Conservation (phyloP, 257 asterid genomes). For the Fraxinus cuspidata region DNA sequence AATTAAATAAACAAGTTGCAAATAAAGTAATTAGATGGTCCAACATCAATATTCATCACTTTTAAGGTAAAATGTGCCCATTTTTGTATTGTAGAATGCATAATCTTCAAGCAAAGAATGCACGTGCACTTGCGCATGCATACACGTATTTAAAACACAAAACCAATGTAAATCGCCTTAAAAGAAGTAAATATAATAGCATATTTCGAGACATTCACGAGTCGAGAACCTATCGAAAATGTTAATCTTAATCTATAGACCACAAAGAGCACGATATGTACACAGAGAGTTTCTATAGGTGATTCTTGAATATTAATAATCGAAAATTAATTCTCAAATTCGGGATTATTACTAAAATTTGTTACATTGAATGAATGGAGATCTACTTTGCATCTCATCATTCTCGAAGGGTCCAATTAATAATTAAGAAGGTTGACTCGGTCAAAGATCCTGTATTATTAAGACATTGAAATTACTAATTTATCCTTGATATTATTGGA, state of each 20-base stretch:
- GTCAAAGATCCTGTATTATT: slow-evolving; percentile 35
- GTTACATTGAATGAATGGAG: too few relatives aligned
- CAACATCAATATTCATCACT: background rate
- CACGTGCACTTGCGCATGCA: slow-evolving; percentile 54
- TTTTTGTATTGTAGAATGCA: slow-evolving; percentile 42
- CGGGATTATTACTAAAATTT: too few relatives aligned
- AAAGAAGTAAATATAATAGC: slow-evolving; percentile 26
- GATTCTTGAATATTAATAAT: too few relatives aligned
- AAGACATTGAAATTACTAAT: slow-evolving; percentile 13
- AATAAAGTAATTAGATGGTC: slow-evolving; percentile 1
- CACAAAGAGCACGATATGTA: too few relatives aligned
- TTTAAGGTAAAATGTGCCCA: slow-evolving; percentile 26
- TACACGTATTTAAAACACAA: background rate
- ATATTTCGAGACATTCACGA: background rate
- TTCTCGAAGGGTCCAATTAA: too few relatives aligned
- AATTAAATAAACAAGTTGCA: background rate
- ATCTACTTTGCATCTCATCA: too few relatives aligned
- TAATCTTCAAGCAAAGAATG: slow-evolving; percentile 34
- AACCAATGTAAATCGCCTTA: slow-evolving; percentile 26
- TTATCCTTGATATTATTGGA: slow-evolving; percentile 38
- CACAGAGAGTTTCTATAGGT: too few relatives aligned
- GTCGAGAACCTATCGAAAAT: background rate
- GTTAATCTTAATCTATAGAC: too few relatives aligned
- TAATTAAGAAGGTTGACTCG: slow-evolving; percentile 28
- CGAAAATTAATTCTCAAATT: too few relatives aligned